Conservation (phyloP, 129 eudicot genomes). For the Centella asiatica region DNA sequence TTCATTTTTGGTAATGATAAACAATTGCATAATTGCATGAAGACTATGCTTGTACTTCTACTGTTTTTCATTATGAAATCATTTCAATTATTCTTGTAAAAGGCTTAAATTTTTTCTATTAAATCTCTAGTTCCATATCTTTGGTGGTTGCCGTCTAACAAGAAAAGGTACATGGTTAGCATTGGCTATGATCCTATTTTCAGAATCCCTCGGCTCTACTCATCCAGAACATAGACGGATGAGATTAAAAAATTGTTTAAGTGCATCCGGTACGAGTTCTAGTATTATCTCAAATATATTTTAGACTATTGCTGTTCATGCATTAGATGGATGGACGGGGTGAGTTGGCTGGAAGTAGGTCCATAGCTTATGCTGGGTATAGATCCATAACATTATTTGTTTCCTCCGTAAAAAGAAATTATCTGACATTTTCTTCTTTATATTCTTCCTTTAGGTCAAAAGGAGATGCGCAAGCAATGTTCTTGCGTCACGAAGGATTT, state of each 20-base stretch:
- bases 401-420: neutral
- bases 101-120: no score
- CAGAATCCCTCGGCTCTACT: neutral
- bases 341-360: neutral
- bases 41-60: neutral
- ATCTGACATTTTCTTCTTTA: neutral
- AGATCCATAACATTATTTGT: neutral
- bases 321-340: neutral
- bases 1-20: slow-evolving; percentile 70
- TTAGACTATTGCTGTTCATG: neutral
- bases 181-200: neutral
- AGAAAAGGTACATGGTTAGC: neutral
- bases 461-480: slow-evolving; percentile 94
- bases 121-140: no score
- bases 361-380: neutral
- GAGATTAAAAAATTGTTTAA: neutral
- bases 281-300: neutral
- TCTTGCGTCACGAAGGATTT: slow-evolving; percentile 95
- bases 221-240: neutral
- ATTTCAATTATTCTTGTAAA: no score
- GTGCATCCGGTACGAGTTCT: neutral
- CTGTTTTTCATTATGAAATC: neutral
- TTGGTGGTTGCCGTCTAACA: no score
- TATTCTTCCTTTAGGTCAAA: slow-evolving; percentile 52
- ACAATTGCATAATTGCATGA: neutral